Percentiles rank a stretch among this genome's conserved stretches.
These are phyloP conservation scores for Gnomoniopsis sp. DNA, from an alignment of 2,329 filamentous ascomycete genomes.

Conservation along the genomic window DNA sequence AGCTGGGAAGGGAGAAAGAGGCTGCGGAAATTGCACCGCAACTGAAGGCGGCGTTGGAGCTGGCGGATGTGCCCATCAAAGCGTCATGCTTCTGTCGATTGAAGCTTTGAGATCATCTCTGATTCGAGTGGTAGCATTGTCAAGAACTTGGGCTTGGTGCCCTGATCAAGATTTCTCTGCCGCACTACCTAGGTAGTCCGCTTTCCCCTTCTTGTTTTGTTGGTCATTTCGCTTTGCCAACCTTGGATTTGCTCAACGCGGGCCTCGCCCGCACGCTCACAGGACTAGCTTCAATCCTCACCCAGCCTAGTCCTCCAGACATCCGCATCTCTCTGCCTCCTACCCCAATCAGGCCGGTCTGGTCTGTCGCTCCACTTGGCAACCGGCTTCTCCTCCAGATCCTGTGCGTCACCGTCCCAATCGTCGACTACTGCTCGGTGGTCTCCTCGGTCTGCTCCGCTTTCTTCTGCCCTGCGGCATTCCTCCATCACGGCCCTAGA, in stretches of 20 bases:
- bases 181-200: background rate
- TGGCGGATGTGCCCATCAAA: slow-evolving; percentile 56
- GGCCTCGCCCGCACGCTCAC: background rate
- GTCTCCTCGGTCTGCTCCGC: background rate
- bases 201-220: background rate
- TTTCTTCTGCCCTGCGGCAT: background rate
- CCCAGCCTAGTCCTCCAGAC: slow-evolving; percentile 5
- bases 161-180: background rate
- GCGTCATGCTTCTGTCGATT: slow-evolving; percentile 54
- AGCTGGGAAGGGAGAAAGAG: slow-evolving; percentile 43
- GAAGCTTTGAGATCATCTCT: slow-evolving; percentile 2
- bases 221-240: background rate
- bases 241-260: background rate
- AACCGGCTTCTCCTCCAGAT: background rate
- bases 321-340: background rate
- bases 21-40: slow-evolving; percentile 36
- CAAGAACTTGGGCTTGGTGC: background rate
- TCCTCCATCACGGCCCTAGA: background rate
- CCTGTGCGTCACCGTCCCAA: background rate
- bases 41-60: slow-evolving; percentile 48
- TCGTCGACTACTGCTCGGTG: background rate
- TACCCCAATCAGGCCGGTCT: background rate
- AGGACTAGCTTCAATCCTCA: background rate
- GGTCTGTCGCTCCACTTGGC: background rate
- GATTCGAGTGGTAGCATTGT: background rate